phyloP scores from a whole-genome alignment of 139 green algal species.

The Mychonastes homosphaera region DNA sequence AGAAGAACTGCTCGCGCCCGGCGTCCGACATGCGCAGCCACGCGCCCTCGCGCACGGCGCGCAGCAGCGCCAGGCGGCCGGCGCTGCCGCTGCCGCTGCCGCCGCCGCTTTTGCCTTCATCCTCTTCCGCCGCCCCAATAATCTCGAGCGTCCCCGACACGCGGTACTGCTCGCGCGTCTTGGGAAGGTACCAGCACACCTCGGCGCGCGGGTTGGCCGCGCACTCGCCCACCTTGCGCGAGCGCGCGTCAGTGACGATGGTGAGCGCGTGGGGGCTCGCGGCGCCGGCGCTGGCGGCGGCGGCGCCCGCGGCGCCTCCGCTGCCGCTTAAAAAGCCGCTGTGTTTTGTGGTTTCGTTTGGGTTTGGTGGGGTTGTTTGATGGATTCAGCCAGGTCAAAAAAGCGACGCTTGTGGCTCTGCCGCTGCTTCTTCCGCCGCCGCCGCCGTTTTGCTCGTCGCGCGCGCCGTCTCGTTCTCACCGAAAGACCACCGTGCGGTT shows the following conservation, averaged over 20 bases:
- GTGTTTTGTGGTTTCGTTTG: too few species aligned
- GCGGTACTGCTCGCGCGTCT: constrained; percentile 55
- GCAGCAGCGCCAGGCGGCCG: too few species aligned
- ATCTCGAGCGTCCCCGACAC: constrained; percentile 44
- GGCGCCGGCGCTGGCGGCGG: too few species aligned
- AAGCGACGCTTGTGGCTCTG: too few species aligned
- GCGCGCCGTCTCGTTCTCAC: too few species aligned
- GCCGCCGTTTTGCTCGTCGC: too few species aligned
- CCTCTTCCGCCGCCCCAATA: constrained; percentile 18
- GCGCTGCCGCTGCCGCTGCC: not conserved
- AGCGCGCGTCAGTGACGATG: constrained; percentile 53
- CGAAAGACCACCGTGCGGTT: constrained; percentile 68
- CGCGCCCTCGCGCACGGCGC: constrained; percentile 12
- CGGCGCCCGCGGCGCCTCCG: too few species aligned
- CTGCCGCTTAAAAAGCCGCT: too few species aligned
- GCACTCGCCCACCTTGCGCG: constrained; percentile 43
- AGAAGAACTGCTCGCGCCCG: constrained; percentile 23
- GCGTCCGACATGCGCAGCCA: constrained; percentile 27
- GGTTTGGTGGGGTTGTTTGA: too few species aligned
- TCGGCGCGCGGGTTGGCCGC: constrained; percentile 38
- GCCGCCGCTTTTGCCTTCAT: constrained; percentile 6
- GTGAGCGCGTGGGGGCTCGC: constrained; percentile 44
- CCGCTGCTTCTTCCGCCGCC: too few species aligned
- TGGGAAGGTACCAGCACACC: constrained; percentile 68
- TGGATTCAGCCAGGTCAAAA: too few species aligned